Evolutionary conservation across 2,329 filamentous ascomycete genomes (phyloP).

Genomic region (Bipolaris gigantea): DNA sequence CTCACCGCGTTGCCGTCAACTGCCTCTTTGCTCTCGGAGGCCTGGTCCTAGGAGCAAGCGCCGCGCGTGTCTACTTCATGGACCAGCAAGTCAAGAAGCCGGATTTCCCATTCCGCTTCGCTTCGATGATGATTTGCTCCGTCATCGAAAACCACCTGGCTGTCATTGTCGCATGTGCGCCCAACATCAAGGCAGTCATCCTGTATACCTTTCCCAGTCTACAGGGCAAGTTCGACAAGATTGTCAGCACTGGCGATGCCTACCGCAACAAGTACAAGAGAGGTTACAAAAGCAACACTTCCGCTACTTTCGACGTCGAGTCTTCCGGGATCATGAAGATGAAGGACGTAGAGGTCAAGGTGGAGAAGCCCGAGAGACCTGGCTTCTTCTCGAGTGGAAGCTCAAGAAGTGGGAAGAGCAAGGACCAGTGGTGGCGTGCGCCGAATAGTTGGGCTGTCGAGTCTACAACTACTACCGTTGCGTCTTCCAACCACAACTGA

Average conservation of each 20-base stretch:
- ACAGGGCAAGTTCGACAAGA: conserved; percentile 23
- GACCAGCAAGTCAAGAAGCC: conserved; percentile 25
- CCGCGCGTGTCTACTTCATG: conserved; percentile 30
- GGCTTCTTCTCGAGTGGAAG: neutral
- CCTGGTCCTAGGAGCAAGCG: conserved; percentile 36
- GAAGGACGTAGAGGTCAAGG: conserved; percentile 4
- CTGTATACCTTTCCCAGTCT: conserved; percentile 31
- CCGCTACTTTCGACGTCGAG: conserved; percentile 5
- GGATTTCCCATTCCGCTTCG: conserved; percentile 34
- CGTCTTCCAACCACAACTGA: neutral
- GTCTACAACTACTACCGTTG: neutral
- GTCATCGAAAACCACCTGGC: conserved; percentile 44
- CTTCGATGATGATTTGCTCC: conserved; percentile 37
- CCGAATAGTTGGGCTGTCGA: conserved; percentile 18
- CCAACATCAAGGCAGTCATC: conserved; percentile 36
- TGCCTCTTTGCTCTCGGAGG: conserved; percentile 39
- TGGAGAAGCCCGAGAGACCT: neutral
- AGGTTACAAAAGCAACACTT: neutral
- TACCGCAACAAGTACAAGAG: neutral
- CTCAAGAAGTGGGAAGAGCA: neutral
- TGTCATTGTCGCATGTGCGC: conserved; percentile 42
- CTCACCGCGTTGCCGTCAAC: conserved; percentile 42
- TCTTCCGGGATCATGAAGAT: conserved; percentile 3
- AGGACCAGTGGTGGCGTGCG: conserved; percentile 16
- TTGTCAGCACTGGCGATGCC: conserved; percentile 9